phyloP scores from a whole-genome alignment of 2,329 filamentous ascomycete species.

The Sarocladium brachiariae region DNA sequence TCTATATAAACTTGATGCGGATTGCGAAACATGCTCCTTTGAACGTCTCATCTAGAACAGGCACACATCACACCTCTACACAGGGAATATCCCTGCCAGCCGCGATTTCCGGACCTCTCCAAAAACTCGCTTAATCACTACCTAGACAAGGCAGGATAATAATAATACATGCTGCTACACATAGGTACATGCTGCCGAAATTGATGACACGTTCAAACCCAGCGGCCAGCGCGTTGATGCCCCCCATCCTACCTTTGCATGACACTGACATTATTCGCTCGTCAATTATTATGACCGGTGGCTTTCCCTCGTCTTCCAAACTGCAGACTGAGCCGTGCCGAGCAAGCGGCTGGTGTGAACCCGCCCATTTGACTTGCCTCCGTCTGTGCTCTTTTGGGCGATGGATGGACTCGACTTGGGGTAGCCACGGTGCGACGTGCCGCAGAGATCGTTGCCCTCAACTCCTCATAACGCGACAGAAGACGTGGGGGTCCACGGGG shows the following conservation, averaged over 20 bases:
- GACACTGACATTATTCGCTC: neutral
- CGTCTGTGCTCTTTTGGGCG: neutral
- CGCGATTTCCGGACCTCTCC: neutral
- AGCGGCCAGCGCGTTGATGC: neutral
- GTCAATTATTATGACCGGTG: neutral
- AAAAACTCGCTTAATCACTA: neutral
- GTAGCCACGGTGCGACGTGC: conserved; percentile 1
- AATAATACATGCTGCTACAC: neutral
- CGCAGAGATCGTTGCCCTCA: neutral
- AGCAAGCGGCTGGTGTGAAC: neutral
- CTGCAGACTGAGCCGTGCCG: neutral
- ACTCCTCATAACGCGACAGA: neutral
- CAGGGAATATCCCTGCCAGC: neutral
- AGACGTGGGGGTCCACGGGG: conserved; percentile 1
- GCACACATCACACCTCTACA: neutral
- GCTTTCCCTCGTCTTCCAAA: no score
- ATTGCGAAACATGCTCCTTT: conserved; percentile 1
- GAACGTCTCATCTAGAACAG: conserved; percentile 5
- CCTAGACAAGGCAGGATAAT: neutral
- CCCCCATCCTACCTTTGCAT: neutral
- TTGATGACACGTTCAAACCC: neutral
- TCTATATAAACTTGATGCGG: conserved; percentile 1
- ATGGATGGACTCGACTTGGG: neutral
- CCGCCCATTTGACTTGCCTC: neutral
- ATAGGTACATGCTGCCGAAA: neutral